phyloP scores from a whole-genome alignment of 192 early-diverging fungal species.

The Backusella luteola region DNA sequence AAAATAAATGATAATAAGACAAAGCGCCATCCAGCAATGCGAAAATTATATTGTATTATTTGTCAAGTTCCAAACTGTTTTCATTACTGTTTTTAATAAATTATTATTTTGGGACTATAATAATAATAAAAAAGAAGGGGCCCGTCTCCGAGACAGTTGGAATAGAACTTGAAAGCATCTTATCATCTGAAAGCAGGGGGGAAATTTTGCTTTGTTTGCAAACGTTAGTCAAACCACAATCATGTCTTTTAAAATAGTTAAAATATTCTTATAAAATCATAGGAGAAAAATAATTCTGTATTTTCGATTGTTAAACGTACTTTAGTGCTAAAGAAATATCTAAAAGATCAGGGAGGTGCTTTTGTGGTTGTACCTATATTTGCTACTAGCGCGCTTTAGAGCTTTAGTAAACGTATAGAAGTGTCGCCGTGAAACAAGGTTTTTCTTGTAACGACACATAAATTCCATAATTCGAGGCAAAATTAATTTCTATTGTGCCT shows the following conservation, averaged over 20 bases:
- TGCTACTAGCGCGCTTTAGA: background rate
- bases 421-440: background rate
- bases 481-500: background rate
- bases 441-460: background rate
- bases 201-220: background rate
- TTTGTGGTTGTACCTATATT: background rate
- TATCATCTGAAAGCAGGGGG: background rate
- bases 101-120: background rate
- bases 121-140: background rate
- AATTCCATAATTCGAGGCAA: background rate
- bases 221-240: background rate
- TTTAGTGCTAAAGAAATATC: background rate
- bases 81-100: background rate
- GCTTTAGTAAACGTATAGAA: background rate
- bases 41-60: background rate
- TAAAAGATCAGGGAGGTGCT: background rate
- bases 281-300: background rate
- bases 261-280: background rate
- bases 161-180: background rate
- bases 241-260: background rate
- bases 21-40: background rate
- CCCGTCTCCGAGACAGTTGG: background rate
- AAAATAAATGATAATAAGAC: background rate
- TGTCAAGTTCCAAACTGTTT: background rate
- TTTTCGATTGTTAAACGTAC: background rate